Conservation (phyloP, 2,329 filamentous ascomycete genomes). For the Fusarium transvaalense region DNA sequence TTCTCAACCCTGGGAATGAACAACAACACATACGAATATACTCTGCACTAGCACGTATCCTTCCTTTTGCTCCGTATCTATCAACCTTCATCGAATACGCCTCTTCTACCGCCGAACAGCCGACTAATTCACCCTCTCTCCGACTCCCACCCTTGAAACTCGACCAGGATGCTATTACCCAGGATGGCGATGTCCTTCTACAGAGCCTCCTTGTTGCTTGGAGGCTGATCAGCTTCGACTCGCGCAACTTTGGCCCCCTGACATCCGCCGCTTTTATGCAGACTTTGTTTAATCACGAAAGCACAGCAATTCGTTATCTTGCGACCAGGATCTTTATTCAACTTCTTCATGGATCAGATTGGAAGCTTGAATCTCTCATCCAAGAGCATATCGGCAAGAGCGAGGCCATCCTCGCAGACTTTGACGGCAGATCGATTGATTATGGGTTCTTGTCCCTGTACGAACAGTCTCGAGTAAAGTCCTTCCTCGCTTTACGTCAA, state of each 20-base stretch:
- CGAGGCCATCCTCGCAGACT: constrained; percentile 73
- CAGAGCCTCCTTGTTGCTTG: constrained; percentile 67
- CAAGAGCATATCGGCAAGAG: constrained; percentile 71
- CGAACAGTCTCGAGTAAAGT: constrained; percentile 66
- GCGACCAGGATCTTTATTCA: constrained; percentile 85
- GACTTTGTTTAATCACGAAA: constrained; percentile 72
- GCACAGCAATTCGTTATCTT: constrained; percentile 78
- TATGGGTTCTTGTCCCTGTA: constrained; percentile 77
- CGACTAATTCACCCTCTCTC: constrained; percentile 43
- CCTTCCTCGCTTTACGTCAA: constrained; percentile 58
- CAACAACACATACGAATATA: constrained; percentile 63
- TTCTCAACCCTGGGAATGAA: constrained; percentile 60
- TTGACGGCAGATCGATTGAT: constrained; percentile 82
- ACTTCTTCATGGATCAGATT: constrained; percentile 83
- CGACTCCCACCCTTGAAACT: constrained; percentile 50
- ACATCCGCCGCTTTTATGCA: constrained; percentile 77
- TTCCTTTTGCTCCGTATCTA: constrained; percentile 86
- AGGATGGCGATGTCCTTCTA: constrained; percentile 44
- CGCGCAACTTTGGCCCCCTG: constrained; percentile 72
- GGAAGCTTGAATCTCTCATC: constrained; percentile 79
- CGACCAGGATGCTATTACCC: constrained; percentile 46
- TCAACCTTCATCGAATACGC: constrained; percentile 73
- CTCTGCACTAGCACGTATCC: constrained; percentile 80
- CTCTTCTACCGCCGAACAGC: constrained; percentile 27
- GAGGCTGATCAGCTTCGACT: constrained; percentile 83